Conservation (phyloP, 768 basidiomycete genomes). For the Tremella yokohamensis region DNA sequence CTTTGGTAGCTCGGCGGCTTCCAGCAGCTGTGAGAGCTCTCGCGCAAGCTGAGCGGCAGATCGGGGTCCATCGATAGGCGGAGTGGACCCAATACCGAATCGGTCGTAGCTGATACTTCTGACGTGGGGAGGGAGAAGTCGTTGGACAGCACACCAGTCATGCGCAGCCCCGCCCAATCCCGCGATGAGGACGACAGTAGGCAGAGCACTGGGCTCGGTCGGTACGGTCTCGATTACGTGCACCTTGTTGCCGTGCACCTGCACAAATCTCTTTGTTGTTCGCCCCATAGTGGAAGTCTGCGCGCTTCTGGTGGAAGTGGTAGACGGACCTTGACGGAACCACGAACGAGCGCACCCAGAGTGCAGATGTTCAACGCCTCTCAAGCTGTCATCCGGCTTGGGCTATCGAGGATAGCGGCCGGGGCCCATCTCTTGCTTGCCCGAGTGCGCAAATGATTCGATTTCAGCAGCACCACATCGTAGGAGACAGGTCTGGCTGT, state of each 20-base stretch:
- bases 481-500: too few species aligned
- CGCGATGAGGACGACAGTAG: slow-evolving; percentile 13
- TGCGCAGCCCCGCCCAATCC: slow-evolving; percentile 10
- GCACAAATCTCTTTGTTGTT: not conserved
- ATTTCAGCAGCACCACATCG: too few species aligned
- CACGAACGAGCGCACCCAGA: too few species aligned
- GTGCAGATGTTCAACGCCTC: too few species aligned
- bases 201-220: not conserved
- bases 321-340: too few species aligned
- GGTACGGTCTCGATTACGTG: not conserved
- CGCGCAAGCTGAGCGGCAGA: slow-evolving; percentile 13
- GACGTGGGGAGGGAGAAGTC: slow-evolving; percentile 11
- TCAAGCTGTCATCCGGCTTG: too few species aligned
- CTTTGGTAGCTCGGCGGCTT: slow-evolving; percentile 1
- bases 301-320: too few species aligned
- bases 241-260: not conserved
- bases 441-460: too few species aligned
- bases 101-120: slow-evolving; percentile 17
- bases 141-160: slow-evolving; percentile 10
- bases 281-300: not conserved
- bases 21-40: slow-evolving; percentile 12
- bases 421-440: too few species aligned
- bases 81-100: slow-evolving; percentile 10
- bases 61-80: slow-evolving; percentile 9
- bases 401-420: too few species aligned